Percentiles rank a stretch among this genome's conserved stretches.
Conservation (phyloP, 768 basidiomycete genomes). For the Gymnopilus dilepis region DNA sequence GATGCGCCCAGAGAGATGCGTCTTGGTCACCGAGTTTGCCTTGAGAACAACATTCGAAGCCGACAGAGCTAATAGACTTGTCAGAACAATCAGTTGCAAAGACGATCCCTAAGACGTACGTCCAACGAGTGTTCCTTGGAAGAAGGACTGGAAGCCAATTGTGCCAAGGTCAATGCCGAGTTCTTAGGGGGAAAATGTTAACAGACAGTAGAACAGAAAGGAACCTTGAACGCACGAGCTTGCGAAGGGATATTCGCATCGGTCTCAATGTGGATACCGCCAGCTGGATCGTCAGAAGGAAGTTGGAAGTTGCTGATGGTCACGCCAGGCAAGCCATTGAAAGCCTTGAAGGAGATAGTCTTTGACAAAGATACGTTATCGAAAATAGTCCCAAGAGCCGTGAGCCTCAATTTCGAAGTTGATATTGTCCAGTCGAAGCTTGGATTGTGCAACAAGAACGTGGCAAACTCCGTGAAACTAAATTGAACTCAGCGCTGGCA, state of each 20-base stretch:
- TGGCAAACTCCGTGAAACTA: slow-evolving; percentile 69
- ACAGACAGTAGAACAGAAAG: slow-evolving; percentile 17
- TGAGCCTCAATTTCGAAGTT: slow-evolving; percentile 63
- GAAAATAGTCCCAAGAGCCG: slow-evolving; percentile 72
- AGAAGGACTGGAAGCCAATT: slow-evolving; percentile 66
- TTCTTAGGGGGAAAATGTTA: slow-evolving; percentile 41
- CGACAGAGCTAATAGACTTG: slow-evolving; percentile 49
- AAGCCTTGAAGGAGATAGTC: slow-evolving; percentile 67
- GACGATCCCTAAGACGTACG: slow-evolving; percentile 47
- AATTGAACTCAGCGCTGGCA: neutral
- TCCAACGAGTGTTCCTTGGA: slow-evolving; percentile 59
- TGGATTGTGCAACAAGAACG: slow-evolving; percentile 65
- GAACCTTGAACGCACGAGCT: slow-evolving; percentile 53
- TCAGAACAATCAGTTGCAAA: slow-evolving; percentile 1
- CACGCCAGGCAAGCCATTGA: slow-evolving; percentile 72
- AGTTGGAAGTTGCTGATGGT: slow-evolving; percentile 74
- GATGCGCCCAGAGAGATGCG: slow-evolving; percentile 68
- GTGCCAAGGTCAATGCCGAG: slow-evolving; percentile 73
- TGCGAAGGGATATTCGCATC: slow-evolving; percentile 69
- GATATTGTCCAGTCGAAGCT: slow-evolving; percentile 76
- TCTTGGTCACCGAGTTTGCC: slow-evolving; percentile 49
- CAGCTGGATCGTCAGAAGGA: slow-evolving; percentile 68
- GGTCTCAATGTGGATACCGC: slow-evolving; percentile 74
- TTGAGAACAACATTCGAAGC: slow-evolving; percentile 55
- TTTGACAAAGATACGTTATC: slow-evolving; percentile 68